Evolutionary conservation across 495 filamentous ascomycete genomes (phyloP).

Genomic region (Rhypophila decipiens): DNA sequence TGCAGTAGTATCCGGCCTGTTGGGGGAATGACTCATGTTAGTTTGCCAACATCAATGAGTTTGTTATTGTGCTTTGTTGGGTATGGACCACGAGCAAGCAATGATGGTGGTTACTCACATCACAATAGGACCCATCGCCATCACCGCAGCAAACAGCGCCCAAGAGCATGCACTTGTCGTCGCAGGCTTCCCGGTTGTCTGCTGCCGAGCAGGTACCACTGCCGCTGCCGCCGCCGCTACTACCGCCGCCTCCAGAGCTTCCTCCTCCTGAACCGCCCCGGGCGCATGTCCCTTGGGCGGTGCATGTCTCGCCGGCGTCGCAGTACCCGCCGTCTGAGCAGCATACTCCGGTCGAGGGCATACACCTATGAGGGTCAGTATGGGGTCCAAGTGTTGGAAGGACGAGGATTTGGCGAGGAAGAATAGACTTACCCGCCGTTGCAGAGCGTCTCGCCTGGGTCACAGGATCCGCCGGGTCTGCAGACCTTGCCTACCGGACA

Average conservation of each 20-base stretch:
- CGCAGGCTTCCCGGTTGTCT: slow-evolving; percentile 1
- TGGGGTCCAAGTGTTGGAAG: too few relatives aligned
- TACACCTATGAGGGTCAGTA: slow-evolving; percentile 14
- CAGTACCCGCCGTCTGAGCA: slow-evolving; percentile 16
- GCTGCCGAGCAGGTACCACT: neutral
- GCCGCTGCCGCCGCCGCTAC: neutral
- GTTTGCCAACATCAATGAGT: neutral
- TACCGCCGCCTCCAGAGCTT: neutral
- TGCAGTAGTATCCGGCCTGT: slow-evolving; percentile 14
- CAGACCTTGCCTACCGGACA: slow-evolving; percentile 17
- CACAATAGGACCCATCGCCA: slow-evolving; percentile 11
- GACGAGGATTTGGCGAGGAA: neutral
- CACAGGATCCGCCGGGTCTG: slow-evolving; percentile 6
- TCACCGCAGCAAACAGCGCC: slow-evolving; percentile 8
- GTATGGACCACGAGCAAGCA: too few relatives aligned
- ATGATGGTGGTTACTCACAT: slow-evolving; percentile 1
- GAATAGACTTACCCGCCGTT: neutral
- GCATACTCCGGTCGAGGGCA: slow-evolving; percentile 15
- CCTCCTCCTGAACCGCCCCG: slow-evolving; percentile 3
- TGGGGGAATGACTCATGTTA: neutral
- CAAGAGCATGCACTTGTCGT: slow-evolving; percentile 10
- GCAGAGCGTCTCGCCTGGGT: slow-evolving; percentile 8
- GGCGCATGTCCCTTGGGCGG: neutral
- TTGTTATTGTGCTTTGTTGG: too few relatives aligned
- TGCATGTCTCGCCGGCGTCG: slow-evolving; percentile 12